A percentile compares a stretch with the other conserved stretches of the same genome.
Evolutionary conservation across 202 grass and related monocot species (phyloP).

Genomic region (Elaeis oleifera): DNA sequence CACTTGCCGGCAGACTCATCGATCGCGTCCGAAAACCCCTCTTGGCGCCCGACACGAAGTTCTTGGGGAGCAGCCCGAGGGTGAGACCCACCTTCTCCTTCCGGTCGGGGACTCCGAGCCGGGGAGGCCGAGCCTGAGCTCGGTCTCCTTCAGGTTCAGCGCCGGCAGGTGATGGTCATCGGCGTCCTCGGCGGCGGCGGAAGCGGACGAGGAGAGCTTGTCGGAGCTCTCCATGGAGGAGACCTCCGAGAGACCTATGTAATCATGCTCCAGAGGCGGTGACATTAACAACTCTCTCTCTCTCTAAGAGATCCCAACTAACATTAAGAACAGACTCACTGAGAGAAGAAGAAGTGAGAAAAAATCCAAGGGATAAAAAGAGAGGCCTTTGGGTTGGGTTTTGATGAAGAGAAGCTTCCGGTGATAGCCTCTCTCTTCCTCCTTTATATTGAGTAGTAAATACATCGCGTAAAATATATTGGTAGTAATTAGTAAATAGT

Average conservation of each 20-base stretch:
- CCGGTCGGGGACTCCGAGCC: slow-evolving; percentile 46
- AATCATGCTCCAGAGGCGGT: slow-evolving; percentile 8
- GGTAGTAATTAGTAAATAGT: too few relatives aligned
- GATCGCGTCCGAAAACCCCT: slow-evolving; percentile 44
- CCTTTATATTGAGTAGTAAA: too few relatives aligned
- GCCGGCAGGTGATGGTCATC: slow-evolving; percentile 13
- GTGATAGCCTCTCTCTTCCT: too few relatives aligned
- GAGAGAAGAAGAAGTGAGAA: too few relatives aligned
- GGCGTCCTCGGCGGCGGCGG: slow-evolving; percentile 4
- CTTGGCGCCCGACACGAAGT: slow-evolving; percentile 54
- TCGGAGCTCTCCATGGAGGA: neutral
- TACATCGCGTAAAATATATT: too few relatives aligned
- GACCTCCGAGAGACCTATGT: slow-evolving; percentile 10
- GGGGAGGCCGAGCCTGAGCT: slow-evolving; percentile 74
- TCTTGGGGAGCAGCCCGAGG: slow-evolving; percentile 56
- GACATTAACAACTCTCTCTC: slow-evolving; percentile 8
- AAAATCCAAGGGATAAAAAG: too few relatives aligned
- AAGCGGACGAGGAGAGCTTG: too few relatives aligned
- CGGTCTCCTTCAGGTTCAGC: slow-evolving; percentile 45
- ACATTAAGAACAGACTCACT: too few relatives aligned
- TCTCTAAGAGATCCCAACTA: neutral
- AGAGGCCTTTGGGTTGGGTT: too few relatives aligned
- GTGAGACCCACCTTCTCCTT: slow-evolving; percentile 44
- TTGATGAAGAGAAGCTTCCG: too few relatives aligned
- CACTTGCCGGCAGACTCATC: slow-evolving; percentile 14